These are phyloP conservation scores for Wallacemonas rigidus DNA, from an alignment of 208 protist genomes.

Conservation along the genomic window DNA sequence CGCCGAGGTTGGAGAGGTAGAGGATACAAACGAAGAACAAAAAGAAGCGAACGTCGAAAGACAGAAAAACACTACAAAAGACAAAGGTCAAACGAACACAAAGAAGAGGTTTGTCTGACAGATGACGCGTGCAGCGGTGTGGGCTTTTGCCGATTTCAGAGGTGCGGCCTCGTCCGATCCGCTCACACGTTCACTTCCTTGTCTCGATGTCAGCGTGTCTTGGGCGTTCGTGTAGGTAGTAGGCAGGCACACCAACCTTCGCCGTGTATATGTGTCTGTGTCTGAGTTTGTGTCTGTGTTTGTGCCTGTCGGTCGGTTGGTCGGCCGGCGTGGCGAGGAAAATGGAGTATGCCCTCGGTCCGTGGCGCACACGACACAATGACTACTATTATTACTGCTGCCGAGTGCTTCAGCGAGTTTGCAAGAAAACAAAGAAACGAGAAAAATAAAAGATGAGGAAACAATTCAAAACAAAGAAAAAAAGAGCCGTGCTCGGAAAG, in stretches of 20 bases:
- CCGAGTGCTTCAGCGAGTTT: too few relatives aligned
- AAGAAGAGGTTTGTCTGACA: not conserved
- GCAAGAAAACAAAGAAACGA: not conserved
- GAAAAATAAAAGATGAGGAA: constrained; percentile 10
- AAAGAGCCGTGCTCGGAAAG: not conserved
- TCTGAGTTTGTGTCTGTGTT: not conserved
- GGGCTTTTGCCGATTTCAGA: too few relatives aligned
- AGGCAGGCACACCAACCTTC: too few relatives aligned
- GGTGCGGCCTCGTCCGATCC: not conserved
- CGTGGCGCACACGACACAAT: too few relatives aligned
- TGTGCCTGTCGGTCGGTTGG: not conserved
- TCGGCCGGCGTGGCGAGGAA: too few relatives aligned
- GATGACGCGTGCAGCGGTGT: too few relatives aligned
- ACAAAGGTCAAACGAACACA: constrained; percentile 15
- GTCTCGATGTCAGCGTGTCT: too few relatives aligned
- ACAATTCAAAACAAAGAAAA: constrained; percentile 9
- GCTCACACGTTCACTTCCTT: not conserved
- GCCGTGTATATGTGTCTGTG: not conserved
- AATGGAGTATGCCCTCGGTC: too few relatives aligned
- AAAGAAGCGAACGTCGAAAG: constrained; percentile 10
- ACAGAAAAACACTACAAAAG: not conserved
- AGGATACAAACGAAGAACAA: not conserved
- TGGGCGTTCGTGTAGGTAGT: too few relatives aligned
- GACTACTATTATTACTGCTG: too few relatives aligned
- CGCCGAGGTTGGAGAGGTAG: too few relatives aligned